Evolutionary conservation across 768 basidiomycete species (phyloP).

Genomic region (Nidularia sp.): DNA sequence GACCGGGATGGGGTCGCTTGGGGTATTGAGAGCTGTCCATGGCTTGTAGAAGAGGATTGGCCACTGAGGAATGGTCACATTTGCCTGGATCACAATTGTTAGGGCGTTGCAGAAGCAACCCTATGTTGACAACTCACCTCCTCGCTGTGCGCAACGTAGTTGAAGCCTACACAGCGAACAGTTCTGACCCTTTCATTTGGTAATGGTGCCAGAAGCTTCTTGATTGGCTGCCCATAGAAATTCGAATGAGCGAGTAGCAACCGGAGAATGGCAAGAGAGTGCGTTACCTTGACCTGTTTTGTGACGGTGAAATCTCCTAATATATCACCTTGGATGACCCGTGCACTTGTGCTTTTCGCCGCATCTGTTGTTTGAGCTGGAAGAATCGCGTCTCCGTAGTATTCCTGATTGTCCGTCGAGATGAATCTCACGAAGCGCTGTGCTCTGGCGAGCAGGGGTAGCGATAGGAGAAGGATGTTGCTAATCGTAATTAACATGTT

Average conservation of each 20-base stretch:
- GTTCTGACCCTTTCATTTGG: conserved; percentile 24
- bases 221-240: conserved; percentile 18
- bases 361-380: conserved; percentile 23
- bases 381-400: conserved; percentile 34
- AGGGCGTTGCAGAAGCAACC: not conserved
- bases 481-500: not conserved
- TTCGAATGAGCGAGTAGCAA: not conserved
- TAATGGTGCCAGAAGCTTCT: conserved; percentile 28
- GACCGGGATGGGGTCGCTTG: conserved; percentile 28
- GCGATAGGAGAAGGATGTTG: conserved; percentile 6
- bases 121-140: conserved; percentile 12
- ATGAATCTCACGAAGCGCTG: conserved; percentile 36
- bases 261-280: not conserved
- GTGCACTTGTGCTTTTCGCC: conserved; percentile 24
- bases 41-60: conserved; percentile 33
- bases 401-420: conserved; percentile 27
- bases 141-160: conserved; percentile 29
- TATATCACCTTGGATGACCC: conserved; percentile 29
- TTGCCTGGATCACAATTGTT: conserved; percentile 14
- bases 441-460: conserved; percentile 16
- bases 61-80: conserved; percentile 26
- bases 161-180: conserved; percentile 31
- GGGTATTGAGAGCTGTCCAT: conserved; percentile 29
- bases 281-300: conserved; percentile 25
- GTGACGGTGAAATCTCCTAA: conserved; percentile 30